Evolutionary conservation across 768 basidiomycete species (phyloP).

Genomic region (Suillus paluster): DNA sequence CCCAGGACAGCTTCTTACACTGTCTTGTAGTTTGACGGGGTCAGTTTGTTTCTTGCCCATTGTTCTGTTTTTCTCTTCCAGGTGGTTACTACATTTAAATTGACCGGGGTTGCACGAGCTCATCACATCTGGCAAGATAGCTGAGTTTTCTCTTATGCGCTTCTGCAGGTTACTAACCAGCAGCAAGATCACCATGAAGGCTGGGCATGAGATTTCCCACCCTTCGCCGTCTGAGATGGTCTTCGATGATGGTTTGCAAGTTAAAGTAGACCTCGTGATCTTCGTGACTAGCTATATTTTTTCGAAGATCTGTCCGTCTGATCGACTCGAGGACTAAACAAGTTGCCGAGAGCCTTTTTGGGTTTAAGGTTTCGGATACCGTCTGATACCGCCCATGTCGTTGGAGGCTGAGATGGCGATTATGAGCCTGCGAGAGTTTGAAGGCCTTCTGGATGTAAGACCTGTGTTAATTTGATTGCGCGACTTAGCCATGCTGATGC

Average conservation of each 20-base stretch:
- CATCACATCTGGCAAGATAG: slow-evolving; percentile 10
- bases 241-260: slow-evolving; percentile 10
- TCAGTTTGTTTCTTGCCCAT: background rate
- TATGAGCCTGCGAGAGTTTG: slow-evolving; percentile 15
- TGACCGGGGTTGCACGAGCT: slow-evolving; percentile 11
- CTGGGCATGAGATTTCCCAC: slow-evolving; percentile 5
- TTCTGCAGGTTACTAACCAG: background rate
- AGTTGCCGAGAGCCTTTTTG: slow-evolving; percentile 7
- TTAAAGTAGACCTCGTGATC: slow-evolving; percentile 8
- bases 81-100: slow-evolving; percentile 13
- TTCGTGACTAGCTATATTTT: slow-evolving; percentile 9
- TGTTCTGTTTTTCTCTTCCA: background rate
- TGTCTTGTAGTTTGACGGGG: slow-evolving; percentile 12
- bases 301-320: background rate
- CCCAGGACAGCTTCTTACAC: slow-evolving; percentile 8
- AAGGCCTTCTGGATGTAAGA: slow-evolving; percentile 16
- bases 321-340: too few relatives aligned
- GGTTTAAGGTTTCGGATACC: background rate
- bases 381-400: slow-evolving; percentile 15
- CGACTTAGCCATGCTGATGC: background rate
- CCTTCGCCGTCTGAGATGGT: slow-evolving; percentile 6
- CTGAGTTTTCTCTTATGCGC: background rate
- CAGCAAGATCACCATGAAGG: slow-evolving; percentile 9
- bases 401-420: slow-evolving; percentile 15
- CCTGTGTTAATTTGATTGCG: background rate